Conservation (phyloP, 352 stramenopile species). For the Pythium scleroteichum region DNA sequence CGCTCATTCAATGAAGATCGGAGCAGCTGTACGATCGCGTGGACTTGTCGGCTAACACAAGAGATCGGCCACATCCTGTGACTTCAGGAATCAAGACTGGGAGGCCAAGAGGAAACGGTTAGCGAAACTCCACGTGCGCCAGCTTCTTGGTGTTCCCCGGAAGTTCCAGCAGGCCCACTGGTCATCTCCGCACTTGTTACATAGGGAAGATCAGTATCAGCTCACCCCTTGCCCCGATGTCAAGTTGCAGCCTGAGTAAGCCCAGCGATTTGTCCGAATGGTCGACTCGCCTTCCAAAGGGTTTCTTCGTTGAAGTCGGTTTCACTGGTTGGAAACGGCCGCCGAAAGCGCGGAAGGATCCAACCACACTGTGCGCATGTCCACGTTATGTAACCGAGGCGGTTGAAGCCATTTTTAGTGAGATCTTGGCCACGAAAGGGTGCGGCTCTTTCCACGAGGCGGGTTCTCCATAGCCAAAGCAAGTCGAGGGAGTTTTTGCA, state of each 20-base stretch:
- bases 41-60: slow-evolving; percentile 13
- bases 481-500: slow-evolving; percentile 11
- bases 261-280: slow-evolving; percentile 14
- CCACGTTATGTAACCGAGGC: slow-evolving; percentile 15
- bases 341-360: slow-evolving; percentile 20
- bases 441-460: slow-evolving; percentile 14
- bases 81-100: too few relatives aligned
- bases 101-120: neutral
- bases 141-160: slow-evolving; percentile 18
- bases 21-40: slow-evolving; percentile 11
- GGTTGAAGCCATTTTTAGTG: slow-evolving; percentile 22
- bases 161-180: slow-evolving; percentile 12
- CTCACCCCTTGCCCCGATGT: slow-evolving; percentile 11
- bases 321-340: slow-evolving; percentile 25
- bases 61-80: neutral
- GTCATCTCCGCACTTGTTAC: slow-evolving; percentile 12
- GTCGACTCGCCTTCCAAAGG: neutral
- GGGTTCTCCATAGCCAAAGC: neutral
- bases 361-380: neutral
- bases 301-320: slow-evolving; percentile 25
- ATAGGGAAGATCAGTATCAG: neutral
- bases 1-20: neutral
- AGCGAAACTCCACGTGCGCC: slow-evolving; percentile 10
- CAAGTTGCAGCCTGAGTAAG: neutral
- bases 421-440: slow-evolving; percentile 14